Evolutionary conservation across 768 basidiomycete genomes (phyloP), one percentile per base, ranked within the genome.

Genomic region (Infundibulicybe gibba): DNA sequence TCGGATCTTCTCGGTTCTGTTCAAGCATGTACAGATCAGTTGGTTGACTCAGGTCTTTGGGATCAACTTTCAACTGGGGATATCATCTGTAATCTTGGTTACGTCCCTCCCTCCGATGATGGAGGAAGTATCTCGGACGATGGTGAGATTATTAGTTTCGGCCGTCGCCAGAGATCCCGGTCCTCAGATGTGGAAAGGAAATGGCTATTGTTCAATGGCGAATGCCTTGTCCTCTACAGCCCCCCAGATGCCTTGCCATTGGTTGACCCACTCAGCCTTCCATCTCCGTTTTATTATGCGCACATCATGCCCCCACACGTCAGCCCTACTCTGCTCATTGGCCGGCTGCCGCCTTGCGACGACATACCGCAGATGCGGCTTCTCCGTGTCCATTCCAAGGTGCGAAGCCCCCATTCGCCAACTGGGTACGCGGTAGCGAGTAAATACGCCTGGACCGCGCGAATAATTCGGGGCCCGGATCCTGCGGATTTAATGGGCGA

Each of bases 201-300:
- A 41, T 92, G 90, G 90, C 72, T 92, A 15, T 54, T 92, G n/a
- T 92, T 80, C 58, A 77, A 86, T 50, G 90, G 89, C 5, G 54
- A 70, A 15, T 59, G 63, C 19, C 78, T 92, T 30, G 65, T 80
- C 19, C 81, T 83, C 0, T 89, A 81, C 62, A 67, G 62, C 30
- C 83, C 83, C 1, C 79, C 82, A 3, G 68, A 72, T 3, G 61
- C 81, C 3, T 65, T 83, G 3, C 78, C 81, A 2, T 58, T 87
- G 15, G 58, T 66, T 12, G 75, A 81, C 43, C 72, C 83, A 1
- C 72, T 89, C 15, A 72, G 69, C 42, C 73, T 91, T 8, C 87
- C 87, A 0, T 82, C 87, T 0, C 89, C 89, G 1, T 80, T 83
- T 51, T 91, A 90, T 67, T 90, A 86, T 61, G 62, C 74, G 13